These are phyloP conservation scores for Fusarium floridanum DNA, from an alignment of 2,329 filamentous ascomycete species.

Conservation along the genomic window DNA sequence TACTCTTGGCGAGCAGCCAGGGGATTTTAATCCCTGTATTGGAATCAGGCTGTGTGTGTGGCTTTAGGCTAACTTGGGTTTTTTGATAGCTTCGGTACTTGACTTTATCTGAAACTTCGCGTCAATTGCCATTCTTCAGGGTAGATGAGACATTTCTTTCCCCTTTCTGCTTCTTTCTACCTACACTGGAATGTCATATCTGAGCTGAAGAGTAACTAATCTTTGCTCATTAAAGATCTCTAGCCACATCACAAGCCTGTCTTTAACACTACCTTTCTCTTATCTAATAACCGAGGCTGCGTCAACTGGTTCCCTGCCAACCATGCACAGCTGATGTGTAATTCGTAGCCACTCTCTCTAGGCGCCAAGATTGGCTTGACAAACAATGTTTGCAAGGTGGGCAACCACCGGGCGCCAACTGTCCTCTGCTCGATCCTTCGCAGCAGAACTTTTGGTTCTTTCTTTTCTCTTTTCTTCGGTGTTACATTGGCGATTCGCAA, in stretches of 20 bases:
- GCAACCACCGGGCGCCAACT: neutral
- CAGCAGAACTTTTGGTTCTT: conserved; percentile 16
- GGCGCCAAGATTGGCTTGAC: neutral
- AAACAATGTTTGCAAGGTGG: neutral
- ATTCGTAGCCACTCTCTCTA: neutral
- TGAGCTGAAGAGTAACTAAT: conserved; percentile 5
- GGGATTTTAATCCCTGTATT: neutral
- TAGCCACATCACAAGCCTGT: neutral
- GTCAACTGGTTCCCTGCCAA: neutral
- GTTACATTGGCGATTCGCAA: neutral
- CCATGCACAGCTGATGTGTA: neutral
- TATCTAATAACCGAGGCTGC: neutral
- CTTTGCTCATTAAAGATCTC: neutral
- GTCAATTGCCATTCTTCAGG: neutral
- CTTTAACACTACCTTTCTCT: neutral
- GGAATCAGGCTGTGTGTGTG: neutral
- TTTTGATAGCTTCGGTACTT: neutral
- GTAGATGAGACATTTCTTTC: neutral
- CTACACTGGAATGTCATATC: neutral
- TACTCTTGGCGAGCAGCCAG: neutral
- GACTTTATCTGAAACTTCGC: neutral
- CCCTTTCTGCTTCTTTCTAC: neutral
- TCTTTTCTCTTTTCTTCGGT: neutral
- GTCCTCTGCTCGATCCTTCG: neutral
- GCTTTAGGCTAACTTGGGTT: neutral